Conservation (phyloP, 73 alveolate species). For the Uronychia binucleata region DNA sequence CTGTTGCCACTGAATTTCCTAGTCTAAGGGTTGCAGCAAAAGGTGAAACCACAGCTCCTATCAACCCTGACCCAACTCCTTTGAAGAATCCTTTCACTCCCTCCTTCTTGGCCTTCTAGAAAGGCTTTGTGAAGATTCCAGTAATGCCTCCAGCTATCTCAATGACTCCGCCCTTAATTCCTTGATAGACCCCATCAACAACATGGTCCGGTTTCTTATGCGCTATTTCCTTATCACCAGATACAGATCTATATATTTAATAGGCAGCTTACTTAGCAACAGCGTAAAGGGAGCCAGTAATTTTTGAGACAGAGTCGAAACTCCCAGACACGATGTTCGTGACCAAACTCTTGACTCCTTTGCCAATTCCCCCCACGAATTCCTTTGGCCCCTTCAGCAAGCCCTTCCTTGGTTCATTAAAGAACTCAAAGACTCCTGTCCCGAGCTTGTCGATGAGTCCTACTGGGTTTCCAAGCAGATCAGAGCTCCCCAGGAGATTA, state of each 20-base stretch:
- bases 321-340: slow-evolving; percentile 78
- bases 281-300: slow-evolving; percentile 88
- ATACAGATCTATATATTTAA: slow-evolving; percentile 89
- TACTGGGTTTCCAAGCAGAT: slow-evolving; percentile 94
- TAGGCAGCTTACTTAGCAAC: slow-evolving; percentile 72
- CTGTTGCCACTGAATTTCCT: slow-evolving; percentile 75
- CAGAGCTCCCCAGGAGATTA: slow-evolving; percentile 83
- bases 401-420: slow-evolving; percentile 93
- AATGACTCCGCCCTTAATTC: slow-evolving; percentile 83
- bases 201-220: slow-evolving; percentile 85
- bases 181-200: slow-evolving; percentile 77
- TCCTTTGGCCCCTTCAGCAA: slow-evolving; percentile 87
- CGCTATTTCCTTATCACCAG: slow-evolving; percentile 75
- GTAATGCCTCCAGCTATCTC: slow-evolving; percentile 85
- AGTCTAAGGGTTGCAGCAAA: slow-evolving; percentile 79
- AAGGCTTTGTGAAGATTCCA: slow-evolving; percentile 86
- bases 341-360: slow-evolving; percentile 82
- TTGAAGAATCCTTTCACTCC: slow-evolving; percentile 89
- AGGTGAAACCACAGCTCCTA: slow-evolving; percentile 90
- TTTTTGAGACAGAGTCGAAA: slow-evolving; percentile 85
- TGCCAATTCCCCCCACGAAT: slow-evolving; percentile 92
- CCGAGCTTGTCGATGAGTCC: slow-evolving; percentile 90
- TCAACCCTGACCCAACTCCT: slow-evolving; percentile 88
- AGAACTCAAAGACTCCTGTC: slow-evolving; percentile 91
- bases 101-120: slow-evolving; percentile 76